A percentile compares a stretch with the other conserved stretches of the same genome.
These are phyloP conservation scores for Trichoderma sp. DNA, from an alignment of 2,329 filamentous ascomycete genomes.

Conservation along the genomic window DNA sequence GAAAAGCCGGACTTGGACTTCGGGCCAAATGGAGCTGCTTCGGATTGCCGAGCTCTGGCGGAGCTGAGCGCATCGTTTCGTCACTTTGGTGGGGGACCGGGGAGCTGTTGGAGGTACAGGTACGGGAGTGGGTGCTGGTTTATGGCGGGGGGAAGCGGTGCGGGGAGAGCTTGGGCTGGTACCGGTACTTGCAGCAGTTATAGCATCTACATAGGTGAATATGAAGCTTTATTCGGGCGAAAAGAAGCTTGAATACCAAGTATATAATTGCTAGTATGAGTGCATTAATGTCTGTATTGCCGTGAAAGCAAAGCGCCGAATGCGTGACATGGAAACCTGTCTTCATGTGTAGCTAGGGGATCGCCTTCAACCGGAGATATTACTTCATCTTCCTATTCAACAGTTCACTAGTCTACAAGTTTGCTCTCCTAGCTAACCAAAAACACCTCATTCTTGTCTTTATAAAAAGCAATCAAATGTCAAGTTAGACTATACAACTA, in stretches of 20 bases:
- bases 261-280: too few relatives aligned
- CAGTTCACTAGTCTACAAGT: not conserved
- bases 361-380: too few relatives aligned
- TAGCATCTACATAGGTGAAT: too few relatives aligned
- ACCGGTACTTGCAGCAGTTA: not conserved
- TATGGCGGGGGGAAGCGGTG: not conserved
- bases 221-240: too few relatives aligned
- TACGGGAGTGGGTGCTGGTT: not conserved
- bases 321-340: too few relatives aligned
- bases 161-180: not conserved
- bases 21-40: slow-evolving; percentile 16
- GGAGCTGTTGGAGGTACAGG: not conserved
- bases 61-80: slow-evolving; percentile 30
- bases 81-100: slow-evolving; percentile 23
- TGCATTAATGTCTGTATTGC: too few relatives aligned
- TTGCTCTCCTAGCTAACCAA: not conserved
- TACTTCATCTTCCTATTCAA: too few relatives aligned
- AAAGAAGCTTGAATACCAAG: too few relatives aligned
- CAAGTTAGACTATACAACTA: not conserved
- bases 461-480: not conserved
- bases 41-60: slow-evolving; percentile 28
- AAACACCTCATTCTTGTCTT: not conserved
- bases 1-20: not conserved
- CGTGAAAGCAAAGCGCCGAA: too few relatives aligned
- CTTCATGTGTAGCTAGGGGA: too few relatives aligned